Evolutionary conservation across 1,284 basidiomycete genomes (phyloP).

Genomic region (Rhodofomes roseus): DNA sequence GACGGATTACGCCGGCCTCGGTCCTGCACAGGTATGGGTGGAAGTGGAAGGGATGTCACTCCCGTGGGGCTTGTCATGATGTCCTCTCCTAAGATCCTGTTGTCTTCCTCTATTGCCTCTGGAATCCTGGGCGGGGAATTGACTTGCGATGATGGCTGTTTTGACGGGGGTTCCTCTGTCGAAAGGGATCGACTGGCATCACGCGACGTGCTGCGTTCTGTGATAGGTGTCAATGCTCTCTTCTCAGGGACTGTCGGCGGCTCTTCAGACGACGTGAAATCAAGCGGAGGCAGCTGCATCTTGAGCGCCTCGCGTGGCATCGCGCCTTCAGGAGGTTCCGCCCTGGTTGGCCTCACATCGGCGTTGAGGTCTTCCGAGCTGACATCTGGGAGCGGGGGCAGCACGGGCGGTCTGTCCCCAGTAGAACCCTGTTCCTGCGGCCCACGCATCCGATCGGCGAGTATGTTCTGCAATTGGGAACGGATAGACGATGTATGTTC

Average conservation of each 20-base stretch:
- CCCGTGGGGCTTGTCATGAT: conserved; percentile 19
- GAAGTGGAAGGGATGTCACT: conserved; percentile 11
- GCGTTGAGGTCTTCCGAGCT: conserved; percentile 3
- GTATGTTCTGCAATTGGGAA: conserved; percentile 56
- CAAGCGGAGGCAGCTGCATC: conserved; percentile 32
- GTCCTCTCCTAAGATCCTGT: conserved; percentile 12
- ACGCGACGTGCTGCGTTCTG: conserved; percentile 24
- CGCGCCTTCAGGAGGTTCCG: not conserved
- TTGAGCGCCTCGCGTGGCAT: not conserved
- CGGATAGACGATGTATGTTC: conserved; percentile 73
- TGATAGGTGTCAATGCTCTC: conserved; percentile 31
- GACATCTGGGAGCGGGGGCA: conserved; percentile 24
- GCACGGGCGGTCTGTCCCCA: conserved; percentile 16
- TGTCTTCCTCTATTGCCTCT: conserved; percentile 11
- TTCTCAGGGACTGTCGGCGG: conserved; percentile 12
- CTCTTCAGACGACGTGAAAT: conserved; percentile 18
- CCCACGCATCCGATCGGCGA: conserved; percentile 62
- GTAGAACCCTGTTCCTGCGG: conserved; percentile 15
- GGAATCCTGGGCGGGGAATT: conserved; percentile 12
- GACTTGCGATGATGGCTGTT: not conserved
- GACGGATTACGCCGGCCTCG: conserved; percentile 15
- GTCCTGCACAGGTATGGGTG: conserved; percentile 14
- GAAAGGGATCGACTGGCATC: conserved; percentile 22
- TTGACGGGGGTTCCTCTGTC: conserved; percentile 10
- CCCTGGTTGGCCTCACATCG: not conserved